Base-by-base conservation (phyloP, 106 monocot species). In the Apostasia shenzhenica region DNA sequence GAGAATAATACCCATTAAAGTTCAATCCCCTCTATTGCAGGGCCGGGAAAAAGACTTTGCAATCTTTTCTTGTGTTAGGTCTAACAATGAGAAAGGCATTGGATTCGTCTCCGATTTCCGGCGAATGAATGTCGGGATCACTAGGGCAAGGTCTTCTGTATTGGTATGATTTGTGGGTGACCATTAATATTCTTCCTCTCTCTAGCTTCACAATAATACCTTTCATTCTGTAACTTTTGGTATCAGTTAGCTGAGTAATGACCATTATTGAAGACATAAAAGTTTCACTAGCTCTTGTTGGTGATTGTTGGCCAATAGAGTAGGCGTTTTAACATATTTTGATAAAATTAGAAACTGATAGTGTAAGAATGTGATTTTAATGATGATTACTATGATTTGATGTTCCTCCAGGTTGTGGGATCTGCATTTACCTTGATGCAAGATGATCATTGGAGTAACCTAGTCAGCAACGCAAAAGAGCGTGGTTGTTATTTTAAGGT, bases 51-150 rank as follows among this genome's bases (percentile, higher is more conserved):
- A 93, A 44, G 99, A 99, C 49, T 64, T 93, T n/a, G 90, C 85
- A 63, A 90, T 99, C 45, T 99, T 99, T 72, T 99, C 99, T 2
- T 99, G 99, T 68, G 99, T 99, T 40, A 60, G 92, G 73, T 63
- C 92, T 65, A 99, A 92, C 59, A 66, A 41, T 42, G 85, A 72
- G 37, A 87, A 77, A 76, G 85, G 87, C 5, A 99, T 93, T 60
- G 99, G 93, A 10, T 99, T 99, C 61, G 81, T 99, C 43, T 87
- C 99, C 67, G 99, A 99, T 70, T 91, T 88, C 44, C 80, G 93
- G 8, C 67, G 99, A 71, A 99, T 99, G 99, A 99, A 93, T 76
- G 99, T 99, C 1, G 99, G 85, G 5, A 93, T 93, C 52, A 99
- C 93, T 2, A 85, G 99, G 82, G 93, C 99, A 67, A 89, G 81